These are phyloP conservation scores for Hsuehochloa calcarea DNA, from an alignment of 176 grass and related monocot species.

Conservation along the genomic window DNA sequence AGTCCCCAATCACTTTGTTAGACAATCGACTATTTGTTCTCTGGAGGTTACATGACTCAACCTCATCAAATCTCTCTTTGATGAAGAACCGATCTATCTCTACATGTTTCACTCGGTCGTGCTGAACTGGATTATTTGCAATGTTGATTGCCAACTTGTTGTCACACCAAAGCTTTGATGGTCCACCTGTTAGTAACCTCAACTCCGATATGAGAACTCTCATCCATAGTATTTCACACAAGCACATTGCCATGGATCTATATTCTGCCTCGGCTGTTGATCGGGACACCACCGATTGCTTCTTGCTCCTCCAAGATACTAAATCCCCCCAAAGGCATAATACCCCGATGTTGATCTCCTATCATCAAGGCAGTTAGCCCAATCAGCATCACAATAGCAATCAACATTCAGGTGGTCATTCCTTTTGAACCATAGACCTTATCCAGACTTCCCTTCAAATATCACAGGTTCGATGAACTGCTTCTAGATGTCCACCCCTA, in stretches of 20 bases:
- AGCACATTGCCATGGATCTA: background rate
- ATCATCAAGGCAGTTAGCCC: background rate
- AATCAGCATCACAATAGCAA: background rate
- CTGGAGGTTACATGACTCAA: no score
- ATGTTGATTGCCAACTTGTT: no score
- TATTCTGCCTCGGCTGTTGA: background rate
- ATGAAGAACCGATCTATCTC: no score
- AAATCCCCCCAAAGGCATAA: background rate
- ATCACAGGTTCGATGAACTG: background rate
- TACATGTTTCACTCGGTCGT: no score
- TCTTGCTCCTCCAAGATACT: background rate
- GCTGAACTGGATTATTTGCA: no score
- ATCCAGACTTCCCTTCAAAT: background rate
- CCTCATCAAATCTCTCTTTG: no score
- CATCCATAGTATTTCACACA: background rate
- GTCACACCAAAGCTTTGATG: no score
- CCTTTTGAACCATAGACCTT: background rate
- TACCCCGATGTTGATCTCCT: background rate
- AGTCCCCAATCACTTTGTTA: no score
- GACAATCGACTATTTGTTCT: no score
- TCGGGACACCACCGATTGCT: background rate
- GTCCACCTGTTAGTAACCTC: no score
- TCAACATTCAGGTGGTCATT: background rate
- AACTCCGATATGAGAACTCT: background rate
- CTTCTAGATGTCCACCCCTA: background rate